Evolutionary conservation across 768 basidiomycete species (phyloP).

Genomic region (Leccinum arenicola): DNA sequence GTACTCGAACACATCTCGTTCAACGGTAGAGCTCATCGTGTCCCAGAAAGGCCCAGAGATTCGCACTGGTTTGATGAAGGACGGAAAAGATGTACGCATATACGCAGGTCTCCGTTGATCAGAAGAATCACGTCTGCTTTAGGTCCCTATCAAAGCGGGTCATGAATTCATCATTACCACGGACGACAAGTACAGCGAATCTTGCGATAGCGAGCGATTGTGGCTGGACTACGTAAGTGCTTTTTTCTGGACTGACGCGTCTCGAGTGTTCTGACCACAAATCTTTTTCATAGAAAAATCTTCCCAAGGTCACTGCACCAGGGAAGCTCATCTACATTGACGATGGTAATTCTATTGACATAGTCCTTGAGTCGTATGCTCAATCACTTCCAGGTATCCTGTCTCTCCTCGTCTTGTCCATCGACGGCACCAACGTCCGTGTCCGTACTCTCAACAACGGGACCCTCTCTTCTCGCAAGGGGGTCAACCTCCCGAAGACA

Average conservation of each 20-base stretch:
- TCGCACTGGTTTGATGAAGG: slow-evolving; percentile 90
- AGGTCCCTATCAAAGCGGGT: slow-evolving; percentile 84
- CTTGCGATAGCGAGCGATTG: slow-evolving; percentile 79
- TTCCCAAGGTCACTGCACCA: slow-evolving; percentile 94
- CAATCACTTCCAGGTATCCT: slow-evolving; percentile 55
- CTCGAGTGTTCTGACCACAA: background rate
- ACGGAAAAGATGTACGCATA: slow-evolving; percentile 76
- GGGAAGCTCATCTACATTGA: slow-evolving; percentile 98
- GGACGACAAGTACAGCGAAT: slow-evolving; percentile 75
- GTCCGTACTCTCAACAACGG: slow-evolving; percentile 92
- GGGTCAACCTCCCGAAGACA: slow-evolving; percentile 98
- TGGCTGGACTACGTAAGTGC: slow-evolving; percentile 89
- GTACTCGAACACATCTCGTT: slow-evolving; percentile 27
- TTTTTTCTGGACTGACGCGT: background rate
- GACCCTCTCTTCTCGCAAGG: slow-evolving; percentile 92
- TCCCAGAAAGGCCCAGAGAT: slow-evolving; percentile 97
- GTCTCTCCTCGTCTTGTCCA: slow-evolving; percentile 86
- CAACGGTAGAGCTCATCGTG: slow-evolving; percentile 7
- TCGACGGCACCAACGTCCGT: slow-evolving; percentile 77
- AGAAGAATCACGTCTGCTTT: slow-evolving; percentile 8
- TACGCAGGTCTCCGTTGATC: slow-evolving; percentile 2
- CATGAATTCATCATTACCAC: slow-evolving; percentile 93
- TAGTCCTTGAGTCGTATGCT: slow-evolving; percentile 1
- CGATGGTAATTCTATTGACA: slow-evolving; percentile 57
- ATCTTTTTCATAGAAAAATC: slow-evolving; percentile 58